These are phyloP conservation scores for Chlorella vulgaris DNA, from an alignment of 139 green algal genomes.

Conservation along the genomic window DNA sequence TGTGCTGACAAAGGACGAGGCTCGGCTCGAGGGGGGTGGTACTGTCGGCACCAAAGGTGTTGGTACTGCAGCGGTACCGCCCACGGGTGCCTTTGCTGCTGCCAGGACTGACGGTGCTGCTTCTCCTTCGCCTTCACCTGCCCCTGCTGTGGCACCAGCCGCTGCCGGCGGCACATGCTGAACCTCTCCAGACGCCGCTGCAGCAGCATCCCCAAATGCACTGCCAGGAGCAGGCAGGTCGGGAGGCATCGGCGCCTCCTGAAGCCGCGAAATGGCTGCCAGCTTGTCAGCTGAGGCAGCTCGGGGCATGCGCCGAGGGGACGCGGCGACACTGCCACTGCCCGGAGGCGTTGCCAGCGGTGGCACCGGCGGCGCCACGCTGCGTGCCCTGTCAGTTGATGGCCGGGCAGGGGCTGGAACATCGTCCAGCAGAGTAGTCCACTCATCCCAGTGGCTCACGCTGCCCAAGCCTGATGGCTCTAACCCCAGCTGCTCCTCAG, in stretches of 20 bases:
- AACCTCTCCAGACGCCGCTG: neutral
- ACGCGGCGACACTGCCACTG: neutral
- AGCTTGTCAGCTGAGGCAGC: neutral
- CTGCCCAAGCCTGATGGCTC: neutral
- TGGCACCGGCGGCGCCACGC: neutral
- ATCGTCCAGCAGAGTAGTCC: neutral
- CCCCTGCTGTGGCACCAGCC: neutral
- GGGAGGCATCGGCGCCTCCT: slow-evolving; percentile 21
- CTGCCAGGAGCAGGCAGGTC: neutral
- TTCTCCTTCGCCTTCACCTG: neutral
- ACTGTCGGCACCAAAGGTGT: no score
- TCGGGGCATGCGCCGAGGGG: neutral
- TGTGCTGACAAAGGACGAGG: no score
- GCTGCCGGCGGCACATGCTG: neutral
- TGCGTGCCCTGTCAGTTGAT: neutral
- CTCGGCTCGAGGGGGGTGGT: no score
- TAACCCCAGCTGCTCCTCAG: neutral
- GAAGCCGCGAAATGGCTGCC: neutral
- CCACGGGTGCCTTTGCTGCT: neutral
- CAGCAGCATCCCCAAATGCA: neutral
- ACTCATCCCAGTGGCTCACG: slow-evolving; percentile 9
- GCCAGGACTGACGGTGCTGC: neutral
- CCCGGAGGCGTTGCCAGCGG: neutral
- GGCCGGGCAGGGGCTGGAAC: neutral
- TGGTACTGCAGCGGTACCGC: no score